phyloP scores from a whole-genome alignment of 495 filamentous ascomycete genomes.

The Xanthoparmelia taractica region DNA sequence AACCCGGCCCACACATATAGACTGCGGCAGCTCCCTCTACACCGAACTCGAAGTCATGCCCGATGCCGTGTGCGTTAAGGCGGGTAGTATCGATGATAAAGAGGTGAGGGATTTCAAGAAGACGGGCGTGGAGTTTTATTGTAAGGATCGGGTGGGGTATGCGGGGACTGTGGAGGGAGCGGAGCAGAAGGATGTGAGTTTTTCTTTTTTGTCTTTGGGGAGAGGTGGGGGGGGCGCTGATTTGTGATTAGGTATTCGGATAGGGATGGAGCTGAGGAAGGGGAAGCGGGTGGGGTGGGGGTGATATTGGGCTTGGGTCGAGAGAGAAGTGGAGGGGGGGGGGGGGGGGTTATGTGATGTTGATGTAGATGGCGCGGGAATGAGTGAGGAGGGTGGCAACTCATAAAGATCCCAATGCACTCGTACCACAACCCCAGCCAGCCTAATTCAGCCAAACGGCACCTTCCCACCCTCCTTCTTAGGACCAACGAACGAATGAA shows the following conservation, averaged over 20 bases:
- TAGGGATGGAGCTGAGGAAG: background rate
- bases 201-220: constrained; percentile 14
- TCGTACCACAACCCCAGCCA: too few relatives aligned
- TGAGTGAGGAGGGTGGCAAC: too few relatives aligned
- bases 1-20: too few relatives aligned
- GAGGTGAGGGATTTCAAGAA: constrained; percentile 23
- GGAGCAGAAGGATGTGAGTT: constrained; percentile 34
- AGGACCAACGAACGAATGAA: too few relatives aligned
- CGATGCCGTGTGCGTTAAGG: constrained; percentile 39
- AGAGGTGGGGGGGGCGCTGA: background rate
- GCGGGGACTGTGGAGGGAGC: constrained; percentile 34
- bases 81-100: constrained; percentile 36
- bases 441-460: too few relatives aligned
- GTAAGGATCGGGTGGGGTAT: constrained; percentile 38
- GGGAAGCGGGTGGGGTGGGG: background rate
- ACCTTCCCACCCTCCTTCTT: too few relatives aligned
- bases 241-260: background rate
- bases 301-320: too few relatives aligned
- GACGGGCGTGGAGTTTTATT: constrained; percentile 42
- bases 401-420: too few relatives aligned
- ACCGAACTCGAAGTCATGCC: constrained; percentile 44
- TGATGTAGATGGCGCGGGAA: too few relatives aligned
- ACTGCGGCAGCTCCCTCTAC: constrained; percentile 39
- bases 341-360: too few relatives aligned
- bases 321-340: too few relatives aligned